A percentile compares a stretch with the other conserved stretches of the same genome.
Evolutionary conservation across 2,329 filamentous ascomycete genomes (phyloP).

Genomic region (Colletotrichum sp.): DNA sequence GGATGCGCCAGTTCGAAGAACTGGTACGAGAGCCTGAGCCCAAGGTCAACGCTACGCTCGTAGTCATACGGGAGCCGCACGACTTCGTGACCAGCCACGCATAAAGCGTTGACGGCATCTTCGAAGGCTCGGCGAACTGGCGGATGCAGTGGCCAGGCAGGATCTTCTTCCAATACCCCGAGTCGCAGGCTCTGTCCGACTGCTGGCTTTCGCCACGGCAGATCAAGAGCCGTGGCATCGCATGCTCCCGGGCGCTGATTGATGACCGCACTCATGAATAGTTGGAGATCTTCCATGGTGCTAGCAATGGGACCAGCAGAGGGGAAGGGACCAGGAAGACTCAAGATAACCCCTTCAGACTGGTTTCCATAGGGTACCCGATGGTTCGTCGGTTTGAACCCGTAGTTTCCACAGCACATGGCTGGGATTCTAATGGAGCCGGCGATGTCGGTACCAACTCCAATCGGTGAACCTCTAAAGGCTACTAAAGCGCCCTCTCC

Average conservation of each 20-base stretch:
- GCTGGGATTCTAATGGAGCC: neutral
- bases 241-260: neutral
- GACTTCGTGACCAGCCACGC: neutral
- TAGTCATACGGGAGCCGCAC: neutral
- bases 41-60: neutral
- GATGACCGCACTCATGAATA: neutral
- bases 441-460: neutral
- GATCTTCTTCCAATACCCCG: neutral
- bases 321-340: neutral
- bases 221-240: neutral
- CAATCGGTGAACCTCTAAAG: neutral
- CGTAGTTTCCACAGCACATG: neutral
- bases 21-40: neutral
- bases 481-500: neutral
- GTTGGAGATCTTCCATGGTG: neutral
- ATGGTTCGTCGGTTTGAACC: neutral
- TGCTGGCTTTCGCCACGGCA: neutral
- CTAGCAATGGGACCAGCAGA: neutral
- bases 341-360: neutral
- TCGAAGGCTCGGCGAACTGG: neutral
- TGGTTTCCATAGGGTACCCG: neutral
- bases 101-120: neutral
- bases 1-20: neutral
- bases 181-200: neutral
- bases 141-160: neutral